Evolutionary conservation across 2,329 filamentous ascomycete genomes (phyloP).

Genomic region (Rutstroemia sp.): DNA sequence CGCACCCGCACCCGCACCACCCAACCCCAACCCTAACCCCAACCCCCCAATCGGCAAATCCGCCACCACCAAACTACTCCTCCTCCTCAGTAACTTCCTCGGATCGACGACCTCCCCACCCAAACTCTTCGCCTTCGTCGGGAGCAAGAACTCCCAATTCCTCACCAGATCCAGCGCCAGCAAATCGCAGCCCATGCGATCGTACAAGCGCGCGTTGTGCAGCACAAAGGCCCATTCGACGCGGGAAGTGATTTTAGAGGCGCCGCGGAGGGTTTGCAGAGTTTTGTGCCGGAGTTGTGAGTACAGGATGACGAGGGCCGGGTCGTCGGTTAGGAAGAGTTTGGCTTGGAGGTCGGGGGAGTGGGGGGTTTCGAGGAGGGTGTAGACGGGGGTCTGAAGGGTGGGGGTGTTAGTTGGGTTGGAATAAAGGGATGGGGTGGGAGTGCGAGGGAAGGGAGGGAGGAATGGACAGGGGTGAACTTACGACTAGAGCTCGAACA

Average conservation of each 20-base stretch:
- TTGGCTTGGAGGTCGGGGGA: constrained; percentile 66
- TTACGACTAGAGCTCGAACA: constrained; percentile 72
- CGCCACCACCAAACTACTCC: constrained; percentile 73
- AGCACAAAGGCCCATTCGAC: constrained; percentile 86
- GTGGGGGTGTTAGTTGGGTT: constrained; percentile 9
- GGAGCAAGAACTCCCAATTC: constrained; percentile 74
- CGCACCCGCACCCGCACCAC: constrained; percentile 33
- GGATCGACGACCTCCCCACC: constrained; percentile 22
- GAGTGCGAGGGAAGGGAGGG: too few relatives aligned
- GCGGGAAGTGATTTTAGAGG: constrained; percentile 68
- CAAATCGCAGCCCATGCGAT: constrained; percentile 88
- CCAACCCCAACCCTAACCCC: constrained; percentile 39
- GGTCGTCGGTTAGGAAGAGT: constrained; percentile 83
- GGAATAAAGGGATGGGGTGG: background rate
- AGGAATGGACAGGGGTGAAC: constrained; percentile 24
- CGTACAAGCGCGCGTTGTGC: constrained; percentile 76
- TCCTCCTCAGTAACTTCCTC: constrained; percentile 58
- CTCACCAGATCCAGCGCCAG: constrained; percentile 75
- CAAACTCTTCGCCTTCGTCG: constrained; percentile 37
- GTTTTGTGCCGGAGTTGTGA: constrained; percentile 75
- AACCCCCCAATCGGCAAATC: constrained; percentile 50
- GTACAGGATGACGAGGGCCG: constrained; percentile 81
- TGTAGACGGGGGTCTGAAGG: constrained; percentile 65
- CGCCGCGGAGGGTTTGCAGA: constrained; percentile 77
- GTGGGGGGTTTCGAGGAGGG: constrained; percentile 60